These are phyloP conservation scores for Teratosphaeria gauchensis DNA, from an alignment of 2,329 filamentous ascomycete species.

Conservation along the genomic window DNA sequence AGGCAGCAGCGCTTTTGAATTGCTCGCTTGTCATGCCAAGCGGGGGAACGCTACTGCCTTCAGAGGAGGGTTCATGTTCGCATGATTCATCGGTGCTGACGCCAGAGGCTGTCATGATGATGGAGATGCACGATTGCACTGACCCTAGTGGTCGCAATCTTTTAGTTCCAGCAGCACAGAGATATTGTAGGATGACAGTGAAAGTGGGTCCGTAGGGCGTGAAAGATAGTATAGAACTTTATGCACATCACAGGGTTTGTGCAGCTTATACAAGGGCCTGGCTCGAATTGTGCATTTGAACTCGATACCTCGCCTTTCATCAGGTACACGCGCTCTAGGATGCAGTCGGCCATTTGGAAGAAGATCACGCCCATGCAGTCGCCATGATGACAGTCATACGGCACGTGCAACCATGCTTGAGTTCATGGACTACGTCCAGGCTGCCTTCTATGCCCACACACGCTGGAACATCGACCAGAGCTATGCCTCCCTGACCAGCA, in stretches of 20 bases:
- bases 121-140: background rate
- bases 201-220: too few species aligned
- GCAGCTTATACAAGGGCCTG: background rate
- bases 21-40: constrained; percentile 64
- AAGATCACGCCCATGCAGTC: background rate
- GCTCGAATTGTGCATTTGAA: too few species aligned
- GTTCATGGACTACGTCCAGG: constrained; percentile 95
- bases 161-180: background rate
- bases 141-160: background rate
- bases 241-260: background rate
- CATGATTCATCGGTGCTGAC: background rate
- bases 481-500: constrained; percentile 76
- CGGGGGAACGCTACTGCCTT: constrained; percentile 20
- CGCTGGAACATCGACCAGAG: constrained; percentile 89
- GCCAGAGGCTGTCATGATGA: background rate
- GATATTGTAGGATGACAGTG: too few species aligned
- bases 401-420: constrained; percentile 59
- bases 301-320: too few species aligned
- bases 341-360: background rate
- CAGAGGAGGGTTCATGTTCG: background rate
- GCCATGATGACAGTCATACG: background rate
- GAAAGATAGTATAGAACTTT: too few species aligned
- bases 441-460: constrained; percentile 77
- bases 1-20: constrained; percentile 67
- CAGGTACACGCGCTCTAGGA: background rate